Evolutionary conservation across 2,329 filamentous ascomycete species (phyloP).

Genomic region (Stachybotrys elegans): DNA sequence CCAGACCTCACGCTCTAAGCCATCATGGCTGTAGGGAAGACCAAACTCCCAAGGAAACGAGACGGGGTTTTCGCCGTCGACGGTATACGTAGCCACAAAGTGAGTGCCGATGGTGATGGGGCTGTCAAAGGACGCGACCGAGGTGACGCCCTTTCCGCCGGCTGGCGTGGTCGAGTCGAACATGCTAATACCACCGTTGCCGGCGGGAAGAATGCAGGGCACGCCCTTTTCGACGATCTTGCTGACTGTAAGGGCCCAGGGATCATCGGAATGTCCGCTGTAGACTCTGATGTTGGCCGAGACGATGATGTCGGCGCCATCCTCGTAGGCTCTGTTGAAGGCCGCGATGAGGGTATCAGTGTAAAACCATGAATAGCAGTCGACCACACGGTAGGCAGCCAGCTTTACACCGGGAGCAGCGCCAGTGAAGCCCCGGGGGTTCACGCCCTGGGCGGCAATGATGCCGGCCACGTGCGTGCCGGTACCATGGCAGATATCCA

Average conservation of each 20-base stretch:
- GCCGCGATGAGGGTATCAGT: constrained; percentile 36
- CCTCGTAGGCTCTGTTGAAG: constrained; percentile 37
- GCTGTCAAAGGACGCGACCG: constrained; percentile 19
- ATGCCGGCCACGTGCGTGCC: background rate
- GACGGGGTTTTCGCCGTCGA: constrained; percentile 13
- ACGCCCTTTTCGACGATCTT: constrained; percentile 23
- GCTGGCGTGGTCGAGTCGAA: constrained; percentile 18
- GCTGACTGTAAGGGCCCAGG: constrained; percentile 16
- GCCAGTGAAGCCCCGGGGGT: constrained; percentile 27
- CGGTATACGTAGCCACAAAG: constrained; percentile 5
- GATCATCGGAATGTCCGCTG: constrained; percentile 20
- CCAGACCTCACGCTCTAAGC: background rate
- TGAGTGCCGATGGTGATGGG: background rate
- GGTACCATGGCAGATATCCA: background rate
- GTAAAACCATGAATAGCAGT: constrained; percentile 24
- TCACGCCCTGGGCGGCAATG: constrained; percentile 9
- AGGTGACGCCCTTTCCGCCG: constrained; percentile 16
- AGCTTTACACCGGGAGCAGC: constrained; percentile 35
- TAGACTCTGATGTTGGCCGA: constrained; percentile 20
- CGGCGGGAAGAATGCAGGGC: constrained; percentile 18
- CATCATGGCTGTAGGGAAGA: background rate
- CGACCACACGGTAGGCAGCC: constrained; percentile 33
- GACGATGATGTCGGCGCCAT: constrained; percentile 30
- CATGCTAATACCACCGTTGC: constrained; percentile 19
- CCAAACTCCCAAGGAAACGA: background rate